Evolutionary conservation across 495 filamentous ascomycete genomes (phyloP), one percentile per base, ranked within the genome.

Genomic region (Lepidopterella palustris): DNA sequence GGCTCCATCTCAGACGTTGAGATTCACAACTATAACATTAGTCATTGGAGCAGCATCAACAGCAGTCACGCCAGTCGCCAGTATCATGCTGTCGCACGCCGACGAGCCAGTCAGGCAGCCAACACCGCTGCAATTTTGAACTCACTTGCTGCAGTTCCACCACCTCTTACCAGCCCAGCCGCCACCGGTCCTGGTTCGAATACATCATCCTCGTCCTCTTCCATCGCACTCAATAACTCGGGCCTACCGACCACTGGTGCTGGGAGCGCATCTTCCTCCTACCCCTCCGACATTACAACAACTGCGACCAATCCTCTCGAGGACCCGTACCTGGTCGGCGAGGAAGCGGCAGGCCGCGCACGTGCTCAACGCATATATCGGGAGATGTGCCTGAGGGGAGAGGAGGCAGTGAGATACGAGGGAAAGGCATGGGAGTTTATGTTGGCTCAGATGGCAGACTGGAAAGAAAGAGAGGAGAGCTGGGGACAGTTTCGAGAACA

Each of bases 341-440:
- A 71, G 53, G 58, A 50, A 28, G 68, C 68, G 11, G 68, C 68
- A n/a, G 42, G 21, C 8, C 24, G 47, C 27, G 66, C 69, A 23
- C 31, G 56, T 24, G 23, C 28, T 15, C 51, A 62, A 45, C 29
- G 69, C 5, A 60, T 65, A 3, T 71, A 69, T 50, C 53, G 70
- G 4, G 66, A 70, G 55, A 67, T 68, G 66, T 71, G 68, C 56
- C 25, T 62, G 28, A 29, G 60, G 18, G 68, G 60, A 11, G 62
- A 68, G 21, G 59, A 65, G 45, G 59, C 64, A 29, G 39, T 45
- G 24, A 45, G 55, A 48, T 49, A 70, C 21, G 70, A 72, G 51
- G 63, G 55, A 49, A 62, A 65, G 47, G 47, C 55, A 29, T 72
- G 70, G 70, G 70, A 72, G 21, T 71, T 72, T 45, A 71, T 72